Base-by-base conservation (phyloP, 2,329 filamentous ascomycete species). In the Calonectria pauciramosa region DNA sequence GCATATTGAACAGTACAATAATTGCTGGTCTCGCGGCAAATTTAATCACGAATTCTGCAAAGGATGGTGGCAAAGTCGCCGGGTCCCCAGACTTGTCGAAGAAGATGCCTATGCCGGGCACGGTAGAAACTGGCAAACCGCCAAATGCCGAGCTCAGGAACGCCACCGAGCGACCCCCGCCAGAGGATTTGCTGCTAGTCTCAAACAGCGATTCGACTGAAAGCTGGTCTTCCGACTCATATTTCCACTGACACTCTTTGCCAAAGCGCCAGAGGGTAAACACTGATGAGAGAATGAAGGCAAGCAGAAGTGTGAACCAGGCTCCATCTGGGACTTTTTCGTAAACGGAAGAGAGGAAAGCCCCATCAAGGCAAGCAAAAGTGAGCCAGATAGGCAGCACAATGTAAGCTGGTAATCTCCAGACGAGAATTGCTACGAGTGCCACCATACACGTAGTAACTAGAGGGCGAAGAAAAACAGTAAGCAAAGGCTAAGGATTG, bases 181-280 rank as follows among this genome's bases (percentile, higher is more conserved):
- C 1, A 18, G 34, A 4, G 6, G 54, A 18, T 16, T 9, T 36
- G 14, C 6, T 49, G 34, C 11, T 26, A 8, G 18, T 23, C 16
- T 10, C 20, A n/a, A 26, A 63, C 30, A 38, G 16, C 18, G 26
- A 26, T 20, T 65, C 59, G 75, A 54, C 89, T 88, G 77, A 85
- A 72, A 91, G 87, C 2, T 89, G 88, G 78, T 94, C 93, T 70
- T 89, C 86, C 0, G 89, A 88, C 84, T 95, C 94, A 1, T 93
- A 91, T 5, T 84, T 85, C 94, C 94, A 95, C 81, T 96, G 94
- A 72, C 91, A 89, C 80, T 95, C 93, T 82, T 96, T 95, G 20
- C 94, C 94, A 76, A 91, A 96, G n/a, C 94, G 90, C 94, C 94
- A 96, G 16, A 95, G 88, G 2, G 94, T 87, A 79, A 95, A 94